Conservation (phyloP, 2,329 filamentous ascomycete species). For the Epichloe elymi region DNA sequence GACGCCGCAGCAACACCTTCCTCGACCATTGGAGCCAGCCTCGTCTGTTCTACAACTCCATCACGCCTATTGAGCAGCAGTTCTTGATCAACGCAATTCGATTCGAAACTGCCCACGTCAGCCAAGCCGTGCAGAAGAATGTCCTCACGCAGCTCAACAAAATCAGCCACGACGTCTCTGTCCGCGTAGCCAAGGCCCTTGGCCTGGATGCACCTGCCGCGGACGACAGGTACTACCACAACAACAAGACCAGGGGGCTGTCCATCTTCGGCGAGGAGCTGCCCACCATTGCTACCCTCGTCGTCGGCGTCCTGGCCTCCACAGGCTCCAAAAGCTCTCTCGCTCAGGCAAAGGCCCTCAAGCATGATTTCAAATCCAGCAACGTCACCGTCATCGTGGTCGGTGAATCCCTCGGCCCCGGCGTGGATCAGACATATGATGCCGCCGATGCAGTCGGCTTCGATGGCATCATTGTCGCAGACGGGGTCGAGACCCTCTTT, state of each 20-base stretch:
- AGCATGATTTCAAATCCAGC: constrained; percentile 29
- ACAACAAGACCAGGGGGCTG: constrained; percentile 50
- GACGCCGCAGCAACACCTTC: constrained; percentile 49
- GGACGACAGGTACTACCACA: constrained; percentile 53
- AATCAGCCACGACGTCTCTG: constrained; percentile 53
- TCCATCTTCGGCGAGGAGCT: constrained; percentile 46
- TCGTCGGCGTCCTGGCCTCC: constrained; percentile 47
- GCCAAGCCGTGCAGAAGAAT: constrained; percentile 48
- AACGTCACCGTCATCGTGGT: constrained; percentile 48
- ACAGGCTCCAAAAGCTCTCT: constrained; percentile 29
- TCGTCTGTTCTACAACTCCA: constrained; percentile 61
- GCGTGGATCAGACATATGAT: constrained; percentile 52
- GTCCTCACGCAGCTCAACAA: constrained; percentile 56
- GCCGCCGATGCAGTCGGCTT: constrained; percentile 48
- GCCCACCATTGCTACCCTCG: constrained; percentile 47
- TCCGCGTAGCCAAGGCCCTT: constrained; percentile 49
- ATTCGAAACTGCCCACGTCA: constrained; percentile 52
- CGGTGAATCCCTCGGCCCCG: constrained; percentile 40
- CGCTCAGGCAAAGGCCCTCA: constrained; percentile 35
- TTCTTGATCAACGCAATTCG: constrained; percentile 61
- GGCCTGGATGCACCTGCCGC: constrained; percentile 43
- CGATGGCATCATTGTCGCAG: constrained; percentile 47
- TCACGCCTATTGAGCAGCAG: constrained; percentile 52
- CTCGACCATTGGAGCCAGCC: constrained; percentile 61
- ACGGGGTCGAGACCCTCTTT: constrained; percentile 42